Base-by-base conservation (phyloP, 176 grass and related monocot species). In the Aegilops speltoides region DNA sequence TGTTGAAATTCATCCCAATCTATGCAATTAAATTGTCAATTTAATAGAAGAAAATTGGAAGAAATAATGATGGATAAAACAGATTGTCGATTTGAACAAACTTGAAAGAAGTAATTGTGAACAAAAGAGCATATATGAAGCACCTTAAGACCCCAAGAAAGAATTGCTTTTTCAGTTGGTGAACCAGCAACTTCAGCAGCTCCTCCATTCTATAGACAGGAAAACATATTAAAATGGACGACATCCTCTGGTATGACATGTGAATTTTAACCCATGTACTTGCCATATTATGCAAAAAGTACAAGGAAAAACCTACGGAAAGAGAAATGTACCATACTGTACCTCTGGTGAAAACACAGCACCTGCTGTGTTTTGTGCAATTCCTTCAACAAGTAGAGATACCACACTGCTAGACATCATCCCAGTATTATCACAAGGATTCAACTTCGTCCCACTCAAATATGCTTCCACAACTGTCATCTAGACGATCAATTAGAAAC, bases 291-390 rank as follows among this genome's bases (percentile, higher is more conserved):
- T 72, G 60, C 28, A 85, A 78, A 78, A 69, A 57, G 28, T 83
- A 56, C 16, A 82, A 69, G 32, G 26, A 73, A 67, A 79, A 33
- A 77, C n/a, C 48, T 77, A 78, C 17, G 10, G 12, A 12, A 32
- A 57, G 43, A 65, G 60, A 31, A 83, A 32, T 68, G 41, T 67
- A 24, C 0, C 11, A 41, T 75, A 43, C 36, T 54, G 50, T 75
- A 93, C 94, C 87, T 96, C 89, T 29, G 94, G 91, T 70, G 72
- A 76, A 91, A 96, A 96, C 28, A 96, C 87, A 86, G 68, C 85
- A 10, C 87, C 94, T 66, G 84, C 86, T 68, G 94, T 93, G 73
- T 96, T 96, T 26, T 96, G 94, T 77, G 89, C 87, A 54, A 93
- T 96, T 75, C 91, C 94, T 89, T 96, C 85, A 48, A 93, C 68